phyloP scores from a whole-genome alignment of 306 rosid species.

The Hippophae tibetana region DNA sequence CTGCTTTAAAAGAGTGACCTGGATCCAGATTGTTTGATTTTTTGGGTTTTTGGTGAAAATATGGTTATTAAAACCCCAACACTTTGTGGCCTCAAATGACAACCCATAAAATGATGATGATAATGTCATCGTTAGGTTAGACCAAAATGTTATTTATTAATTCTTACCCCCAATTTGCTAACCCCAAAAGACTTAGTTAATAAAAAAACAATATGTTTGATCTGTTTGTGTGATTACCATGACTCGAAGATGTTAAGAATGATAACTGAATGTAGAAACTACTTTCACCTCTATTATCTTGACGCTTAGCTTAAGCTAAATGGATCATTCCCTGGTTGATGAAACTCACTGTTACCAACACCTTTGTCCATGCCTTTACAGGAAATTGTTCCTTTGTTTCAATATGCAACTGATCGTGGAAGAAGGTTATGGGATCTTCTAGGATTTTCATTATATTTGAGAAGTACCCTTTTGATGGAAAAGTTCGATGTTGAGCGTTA shows the following conservation, averaged over 20 bases:
- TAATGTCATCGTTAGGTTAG: constrained; percentile 39
- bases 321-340: constrained; percentile 87
- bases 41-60: too few species aligned
- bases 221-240: constrained; percentile 69
- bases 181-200: constrained; percentile 18
- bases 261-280: constrained; percentile 94
- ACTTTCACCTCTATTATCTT: constrained; percentile 65
- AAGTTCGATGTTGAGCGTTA: too few species aligned
- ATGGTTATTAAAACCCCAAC: too few species aligned
- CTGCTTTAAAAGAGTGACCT: too few species aligned
- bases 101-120: constrained; percentile 17
- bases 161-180: constrained; percentile 66
- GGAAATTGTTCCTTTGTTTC: constrained; percentile 77
- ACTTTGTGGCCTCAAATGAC: constrained; percentile 66
- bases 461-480: too few species aligned
- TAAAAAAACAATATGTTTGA: constrained; percentile 43
- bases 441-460: neutral
- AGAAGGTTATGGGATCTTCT: constrained; percentile 26
- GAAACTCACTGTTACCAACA: constrained; percentile 85
- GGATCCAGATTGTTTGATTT: too few species aligned
- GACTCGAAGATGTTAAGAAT: constrained; percentile 79
- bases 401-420: constrained; percentile 58
- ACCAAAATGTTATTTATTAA: constrained; percentile 43
- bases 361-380: constrained; percentile 78
- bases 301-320: constrained; percentile 89